Base-by-base conservation (phyloP, 805 yeast species). In the Saccharomycopsis amapae region DNA sequence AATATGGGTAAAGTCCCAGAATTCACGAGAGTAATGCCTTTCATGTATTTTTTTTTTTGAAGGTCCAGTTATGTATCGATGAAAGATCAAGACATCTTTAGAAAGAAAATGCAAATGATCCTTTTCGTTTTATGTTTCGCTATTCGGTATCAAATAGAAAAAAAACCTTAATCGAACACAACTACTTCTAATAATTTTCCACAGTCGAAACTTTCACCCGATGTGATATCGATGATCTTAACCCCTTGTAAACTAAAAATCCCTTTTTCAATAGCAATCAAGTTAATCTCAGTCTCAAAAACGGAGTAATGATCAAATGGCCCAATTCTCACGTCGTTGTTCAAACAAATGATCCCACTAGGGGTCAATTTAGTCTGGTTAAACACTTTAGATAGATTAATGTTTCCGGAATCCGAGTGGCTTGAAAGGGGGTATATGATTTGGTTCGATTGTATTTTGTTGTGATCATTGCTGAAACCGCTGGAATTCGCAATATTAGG, bases 141-240 rank as follows among this genome's bases (percentile, higher is more conserved):
- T n/a, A n/a, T n/a, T n/a, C n/a, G n/a, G n/a, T n/a, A n/a, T n/a
- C n/a, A n/a, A n/a, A n/a, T n/a, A n/a, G n/a, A n/a, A n/a, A n/a
- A n/a, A n/a, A 13, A 34, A 17, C n/a, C 18, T 38, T 31, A 51
- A 42, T 56, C 58, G 19, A 58, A 56, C 5, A 84, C 86, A 46
- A 79, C 71, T 1, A 85, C 83, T 55, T 83, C 88, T 31, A 85
- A 66, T 44, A 84, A 63, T 48, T 76, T 72, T 1, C 87, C 88
- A 57, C 85, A 80, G 50, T 79, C 88, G 51, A 79, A 69, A 1
- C 77, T 73, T 46, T 83, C 89, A 2, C 89, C 86, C 17, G 78
- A 71, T 31, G 59, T 56, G 9, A 77, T 64, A 56, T 85, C 94
- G 39, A 79, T 70, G 12, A 85, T 66, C 47, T 73, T 73, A n/a